These are phyloP conservation scores for Steccherinum ochraceum DNA, from an alignment of 768 basidiomycete genomes.

Conservation along the genomic window DNA sequence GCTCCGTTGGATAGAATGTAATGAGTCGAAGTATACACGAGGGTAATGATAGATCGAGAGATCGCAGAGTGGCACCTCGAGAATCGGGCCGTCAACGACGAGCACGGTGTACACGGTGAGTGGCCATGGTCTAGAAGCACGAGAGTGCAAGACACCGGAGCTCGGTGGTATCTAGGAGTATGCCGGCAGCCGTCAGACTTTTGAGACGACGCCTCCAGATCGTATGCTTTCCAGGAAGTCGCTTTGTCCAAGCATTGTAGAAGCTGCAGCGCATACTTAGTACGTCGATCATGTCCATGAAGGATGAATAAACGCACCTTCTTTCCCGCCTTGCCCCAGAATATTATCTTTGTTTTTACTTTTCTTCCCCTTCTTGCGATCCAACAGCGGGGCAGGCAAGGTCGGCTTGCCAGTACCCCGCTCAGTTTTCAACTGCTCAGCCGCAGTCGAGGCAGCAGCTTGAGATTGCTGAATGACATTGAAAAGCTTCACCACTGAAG, in stretches of 20 bases:
- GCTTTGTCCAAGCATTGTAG: slow-evolving; percentile 42
- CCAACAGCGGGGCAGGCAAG: slow-evolving; percentile 56
- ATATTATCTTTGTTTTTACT: slow-evolving; percentile 48
- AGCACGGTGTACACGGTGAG: too few relatives aligned
- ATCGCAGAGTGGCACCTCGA: too few relatives aligned
- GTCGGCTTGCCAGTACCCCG: slow-evolving; percentile 72
- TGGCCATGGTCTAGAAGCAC: too few relatives aligned
- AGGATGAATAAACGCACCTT: slow-evolving; percentile 37
- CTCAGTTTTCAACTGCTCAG: slow-evolving; percentile 51
- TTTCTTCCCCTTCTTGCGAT: slow-evolving; percentile 41
- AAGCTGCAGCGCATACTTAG: too few relatives aligned
- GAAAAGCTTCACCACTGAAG: slow-evolving; percentile 74
- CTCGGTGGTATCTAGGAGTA: too few relatives aligned
- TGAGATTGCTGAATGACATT: slow-evolving; percentile 85
- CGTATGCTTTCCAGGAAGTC: slow-evolving; percentile 81
- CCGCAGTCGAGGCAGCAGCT: slow-evolving; percentile 41
- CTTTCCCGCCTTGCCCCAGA: slow-evolving; percentile 44
- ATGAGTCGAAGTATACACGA: too few relatives aligned
- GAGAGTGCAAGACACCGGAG: too few relatives aligned
- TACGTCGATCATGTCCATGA: too few relatives aligned
- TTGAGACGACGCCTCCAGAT: slow-evolving; percentile 75
- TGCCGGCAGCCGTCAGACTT: too few relatives aligned
- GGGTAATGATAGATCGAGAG: too few relatives aligned
- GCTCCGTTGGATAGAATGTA: too few relatives aligned
- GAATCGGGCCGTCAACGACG: too few relatives aligned